Base-by-base conservation (phyloP, 2,329 filamentous ascomycete species). In the Diaporthe helianthi region DNA sequence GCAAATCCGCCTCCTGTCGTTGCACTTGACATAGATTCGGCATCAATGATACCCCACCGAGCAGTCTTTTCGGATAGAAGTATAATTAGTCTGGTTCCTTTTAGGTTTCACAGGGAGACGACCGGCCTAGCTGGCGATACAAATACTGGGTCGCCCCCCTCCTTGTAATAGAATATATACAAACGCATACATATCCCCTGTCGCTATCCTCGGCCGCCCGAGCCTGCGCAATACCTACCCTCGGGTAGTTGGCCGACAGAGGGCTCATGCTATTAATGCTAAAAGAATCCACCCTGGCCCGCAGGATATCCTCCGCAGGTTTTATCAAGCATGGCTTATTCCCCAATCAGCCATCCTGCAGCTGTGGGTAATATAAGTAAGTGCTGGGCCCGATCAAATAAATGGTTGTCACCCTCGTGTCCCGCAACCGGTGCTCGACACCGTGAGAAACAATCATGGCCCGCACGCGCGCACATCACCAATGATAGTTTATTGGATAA, bases 31-130 rank as follows among this genome's bases (percentile, higher is more conserved):
- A 63, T 63, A 63, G 58, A 63, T 49, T 13, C 29, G 26, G 58
- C 58, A 63, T 47, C 44, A 33, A 49, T 63, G 58, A 63, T 63
- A 63, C 58, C 58, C 58, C 17, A 38, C 29, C 44, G 44, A 63
- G 58, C 58, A 63, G 58, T 63, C 58, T 63, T 63, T 63, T 63
- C 44, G 49, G 44, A 63, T 63, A 49, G 29, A 63, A 49, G 36
- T 63, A 22, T 63, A 49, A 49, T 36, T 22, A 10, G 33, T n/a
- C 26, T 49, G 29, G 44, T 49, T n/a, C 38, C 41, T 49, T 8
- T 22, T 19, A 49, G n/a, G n/a, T 10, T 29, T 19, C 19, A 13
- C 19, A 61, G 41, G 41, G 13, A 47, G 26, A 31, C 24, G 10
- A 8, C 26, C 12, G 31, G n/a, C 44, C 41, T n/a, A 24, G 19